Evolutionary conservation across 2,329 filamentous ascomycete genomes (phyloP).

Genomic region (Verticillium albo-atrum): DNA sequence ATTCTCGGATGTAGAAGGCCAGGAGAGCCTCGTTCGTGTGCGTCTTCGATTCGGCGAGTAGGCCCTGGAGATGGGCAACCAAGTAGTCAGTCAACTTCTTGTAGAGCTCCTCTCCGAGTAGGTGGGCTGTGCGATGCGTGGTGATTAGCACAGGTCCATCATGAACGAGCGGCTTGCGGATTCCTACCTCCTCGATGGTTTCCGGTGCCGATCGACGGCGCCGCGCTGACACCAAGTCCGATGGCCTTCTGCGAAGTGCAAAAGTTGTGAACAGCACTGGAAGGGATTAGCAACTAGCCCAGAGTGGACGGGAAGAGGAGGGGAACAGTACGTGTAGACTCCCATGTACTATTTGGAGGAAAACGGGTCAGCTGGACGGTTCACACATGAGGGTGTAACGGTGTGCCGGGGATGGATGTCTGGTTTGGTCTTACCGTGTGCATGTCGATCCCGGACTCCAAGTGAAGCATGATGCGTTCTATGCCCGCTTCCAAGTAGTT

Average conservation of each 20-base stretch:
- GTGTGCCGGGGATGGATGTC: slow-evolving; percentile 4
- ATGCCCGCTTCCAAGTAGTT: slow-evolving; percentile 83
- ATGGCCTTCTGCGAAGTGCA: slow-evolving; percentile 96
- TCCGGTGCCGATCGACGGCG: slow-evolving; percentile 33
- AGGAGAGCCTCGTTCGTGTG: slow-evolving; percentile 89
- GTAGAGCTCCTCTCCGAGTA: slow-evolving; percentile 94
- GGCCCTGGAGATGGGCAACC: slow-evolving; percentile 65
- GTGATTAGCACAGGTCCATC: neutral
- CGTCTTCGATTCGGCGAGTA: slow-evolving; percentile 67
- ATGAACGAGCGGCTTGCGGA: slow-evolving; percentile 12
- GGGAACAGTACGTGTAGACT: slow-evolving; percentile 69
- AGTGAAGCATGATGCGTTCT: slow-evolving; percentile 86
- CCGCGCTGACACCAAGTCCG: slow-evolving; percentile 39
- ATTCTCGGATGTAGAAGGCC: slow-evolving; percentile 92
- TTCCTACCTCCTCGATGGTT: slow-evolving; percentile 67
- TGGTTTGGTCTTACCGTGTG: slow-evolving; percentile 59
- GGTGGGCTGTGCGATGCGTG: slow-evolving; percentile 59
- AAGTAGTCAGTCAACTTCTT: slow-evolving; percentile 86
- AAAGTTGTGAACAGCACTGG: slow-evolving; percentile 92
- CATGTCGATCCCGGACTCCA: slow-evolving; percentile 92
- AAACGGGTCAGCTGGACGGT: slow-evolving; percentile 4
- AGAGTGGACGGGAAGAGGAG: neutral
- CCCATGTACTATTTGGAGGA: slow-evolving; percentile 73
- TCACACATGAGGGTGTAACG: slow-evolving; percentile 4
- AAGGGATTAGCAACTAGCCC: slow-evolving; percentile 26